These are phyloP conservation scores for Acorus calamus DNA, from an alignment of 106 monocot genomes.

Conservation along the genomic window DNA sequence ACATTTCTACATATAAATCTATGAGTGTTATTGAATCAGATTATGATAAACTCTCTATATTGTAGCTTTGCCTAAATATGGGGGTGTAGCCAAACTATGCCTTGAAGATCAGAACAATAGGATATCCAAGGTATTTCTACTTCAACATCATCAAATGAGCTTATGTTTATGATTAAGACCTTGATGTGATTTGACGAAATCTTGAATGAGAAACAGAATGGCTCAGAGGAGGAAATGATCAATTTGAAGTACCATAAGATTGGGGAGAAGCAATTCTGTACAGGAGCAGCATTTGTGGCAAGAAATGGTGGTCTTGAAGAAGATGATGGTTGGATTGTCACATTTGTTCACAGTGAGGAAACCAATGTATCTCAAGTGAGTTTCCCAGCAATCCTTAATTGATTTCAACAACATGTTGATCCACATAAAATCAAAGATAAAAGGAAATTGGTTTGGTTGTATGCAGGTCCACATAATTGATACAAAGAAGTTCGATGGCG, in stretches of 20 bases:
- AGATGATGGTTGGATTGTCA: slow-evolving; percentile 51
- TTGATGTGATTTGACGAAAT: not conserved
- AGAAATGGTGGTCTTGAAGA: slow-evolving; percentile 18
- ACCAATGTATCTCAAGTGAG: slow-evolving; percentile 41
- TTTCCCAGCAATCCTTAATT: not conserved
- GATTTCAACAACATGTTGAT: too few relatives aligned
- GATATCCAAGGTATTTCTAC: slow-evolving; percentile 11
- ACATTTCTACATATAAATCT: too few relatives aligned
- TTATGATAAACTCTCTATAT: not conserved
- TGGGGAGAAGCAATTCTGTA: slow-evolving; percentile 25
- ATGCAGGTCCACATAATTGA: slow-evolving; percentile 41
- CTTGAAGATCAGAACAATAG: slow-evolving; percentile 13
- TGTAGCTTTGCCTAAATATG: slow-evolving; percentile 27
- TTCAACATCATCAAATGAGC: too few relatives aligned
- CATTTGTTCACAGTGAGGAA: slow-evolving; percentile 36
- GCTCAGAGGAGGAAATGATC: not conserved
- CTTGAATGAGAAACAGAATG: slow-evolving; percentile 6
- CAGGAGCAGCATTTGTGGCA: slow-evolving; percentile 40
- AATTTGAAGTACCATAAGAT: slow-evolving; percentile 23
- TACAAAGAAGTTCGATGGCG: slow-evolving; percentile 20
- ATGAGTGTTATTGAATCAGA: too few relatives aligned
- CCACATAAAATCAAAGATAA: too few relatives aligned
- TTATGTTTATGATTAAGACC: too few relatives aligned
- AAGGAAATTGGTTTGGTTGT: not conserved
- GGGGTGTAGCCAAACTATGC: slow-evolving; percentile 30